Base-by-base conservation (phyloP, 768 basidiomycete genomes). In the Xanthoconium purpureum region DNA sequence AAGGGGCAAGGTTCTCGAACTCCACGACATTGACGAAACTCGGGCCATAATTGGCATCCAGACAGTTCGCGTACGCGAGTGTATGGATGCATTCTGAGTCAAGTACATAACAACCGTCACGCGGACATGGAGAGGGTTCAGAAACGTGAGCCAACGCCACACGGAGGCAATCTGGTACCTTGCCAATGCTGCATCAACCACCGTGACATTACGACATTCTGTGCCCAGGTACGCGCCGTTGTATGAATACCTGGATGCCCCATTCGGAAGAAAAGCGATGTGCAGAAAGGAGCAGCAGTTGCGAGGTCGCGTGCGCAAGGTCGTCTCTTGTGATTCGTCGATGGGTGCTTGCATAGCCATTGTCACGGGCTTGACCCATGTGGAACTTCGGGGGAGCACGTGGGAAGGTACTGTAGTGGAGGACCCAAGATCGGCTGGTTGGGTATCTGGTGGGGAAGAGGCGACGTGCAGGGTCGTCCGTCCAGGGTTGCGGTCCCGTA, bases 121-220 rank as follows among this genome's bases (percentile, higher is more conserved):
- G 18, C 17, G 6, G 30, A 37, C 40, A 52, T 17, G 24, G 29
- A 14, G 20, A 14, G 15, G 4, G 24, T 3, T 8, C 18, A 28
- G 13, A 28, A 28, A 50, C 36, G 40, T 44, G 47, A 40, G 18
- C 30, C 2, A 51, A 29, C 55, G 56, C 54, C 57, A 54, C 57
- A 46, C 59, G 59, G 66, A 59, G 57, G 54, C 37, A 56, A 67
- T 67, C 58, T 59, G 33, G 60, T 47, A 15, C 42, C 63, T 49
- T 46, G n/a, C 32, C 14, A 12, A n/a, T 35, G 32, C 38, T n/a
- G 24, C 44, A 15, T 30, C 30, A 20, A 17, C 35, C 42, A 24
- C 42, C 20, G 24, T 43, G 18, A 9, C 18, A 12, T 47, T 47
- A 47, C 46, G 46, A 24, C 11, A 35, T 13, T 6, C 15, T 9